Percentiles rank a stretch among this genome's conserved stretches.
Evolutionary conservation across 257 asterid species (phyloP).

Genomic region (Solanum gracilifrons): DNA sequence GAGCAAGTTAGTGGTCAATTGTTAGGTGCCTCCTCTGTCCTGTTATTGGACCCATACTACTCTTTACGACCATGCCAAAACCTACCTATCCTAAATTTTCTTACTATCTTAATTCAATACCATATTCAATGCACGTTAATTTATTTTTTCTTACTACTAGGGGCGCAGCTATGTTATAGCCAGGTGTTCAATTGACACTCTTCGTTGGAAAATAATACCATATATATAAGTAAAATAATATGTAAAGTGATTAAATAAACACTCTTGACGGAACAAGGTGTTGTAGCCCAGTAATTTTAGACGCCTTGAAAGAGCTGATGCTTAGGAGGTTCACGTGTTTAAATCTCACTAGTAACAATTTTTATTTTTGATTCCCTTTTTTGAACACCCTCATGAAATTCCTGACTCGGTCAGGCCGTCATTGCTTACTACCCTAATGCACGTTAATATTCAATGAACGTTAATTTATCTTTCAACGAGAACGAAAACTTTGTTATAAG

Average conservation of each 20-base stretch:
- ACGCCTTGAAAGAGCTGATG: rapidly evolving
- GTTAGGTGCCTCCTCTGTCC: slow-evolving; percentile 17
- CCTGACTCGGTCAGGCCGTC: not conserved
- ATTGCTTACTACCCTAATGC: not conserved
- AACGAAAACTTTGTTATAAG: not conserved
- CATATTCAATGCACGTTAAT: not conserved
- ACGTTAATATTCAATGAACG: not conserved
- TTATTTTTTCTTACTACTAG: not conserved
- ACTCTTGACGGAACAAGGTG: too few species aligned
- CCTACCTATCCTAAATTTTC: not conserved
- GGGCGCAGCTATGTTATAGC: too few species aligned
- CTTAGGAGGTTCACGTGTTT: not conserved
- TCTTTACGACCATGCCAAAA: not conserved
- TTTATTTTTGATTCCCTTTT: too few species aligned
- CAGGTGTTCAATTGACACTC: not conserved
- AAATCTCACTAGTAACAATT: not conserved
- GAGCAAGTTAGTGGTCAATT: slow-evolving; percentile 10
- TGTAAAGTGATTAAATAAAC: not conserved
- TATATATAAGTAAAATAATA: too few species aligned
- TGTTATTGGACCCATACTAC: not conserved
- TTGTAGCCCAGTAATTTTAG: too few species aligned
- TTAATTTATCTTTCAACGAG: not conserved
- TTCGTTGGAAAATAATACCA: too few species aligned
- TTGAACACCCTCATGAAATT: not conserved
- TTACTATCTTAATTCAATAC: not conserved